Base-by-base conservation (phyloP, 148 eudicot genomes). In the Rhododendron griersonianum region DNA sequence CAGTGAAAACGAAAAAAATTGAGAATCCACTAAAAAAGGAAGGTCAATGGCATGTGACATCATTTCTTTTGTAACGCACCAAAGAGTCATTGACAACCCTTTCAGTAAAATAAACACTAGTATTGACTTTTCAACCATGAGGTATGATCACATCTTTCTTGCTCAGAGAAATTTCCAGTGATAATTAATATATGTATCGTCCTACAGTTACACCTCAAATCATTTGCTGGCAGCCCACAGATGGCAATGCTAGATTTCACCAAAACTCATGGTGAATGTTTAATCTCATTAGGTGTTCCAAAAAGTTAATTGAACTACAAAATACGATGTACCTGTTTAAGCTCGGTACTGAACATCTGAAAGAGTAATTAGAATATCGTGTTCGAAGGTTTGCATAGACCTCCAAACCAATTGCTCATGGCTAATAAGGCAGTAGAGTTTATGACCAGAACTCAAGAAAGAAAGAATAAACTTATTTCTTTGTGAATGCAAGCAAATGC, bases 211-310 rank as follows among this genome's bases (percentile, higher is more conserved):
- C 61, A n/a, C 37, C 44, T 57, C 37, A 35, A 37, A 82, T 13
- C 30, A 80, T 50, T 59, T 82, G 41, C 83, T 57, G 61, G 47
- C 41, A 35, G 18, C 41, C 19, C 78, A 74, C 78, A 16, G 7
- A 81, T 13, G 21, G 33, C 14, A 15, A 59, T 28, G 15, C 37
- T 21, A 82, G 47, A 39, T 35, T 82, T 25, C 35, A 41, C 28
- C 84, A 13, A 81, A 57, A 55, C 50, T 39, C 51, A 61, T 61
- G 75, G 35, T 47, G 44, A 37, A 39, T 14, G 53, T 65, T 59
- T 61, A 11, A 82, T 37, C 73, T 51, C 50, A 61, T 61, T 82
- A 82, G 74, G 37, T 37, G 51, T 61, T 81, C 39, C 75, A 82
- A 81, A 37, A n/a, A 3, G 37, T 61, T 25, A 23, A 28, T 59